Percentiles rank a stretch among this genome's conserved stretches.
Evolutionary conservation across 495 filamentous ascomycete species (phyloP).

Genomic region (Polyplosphaeria fusca): DNA sequence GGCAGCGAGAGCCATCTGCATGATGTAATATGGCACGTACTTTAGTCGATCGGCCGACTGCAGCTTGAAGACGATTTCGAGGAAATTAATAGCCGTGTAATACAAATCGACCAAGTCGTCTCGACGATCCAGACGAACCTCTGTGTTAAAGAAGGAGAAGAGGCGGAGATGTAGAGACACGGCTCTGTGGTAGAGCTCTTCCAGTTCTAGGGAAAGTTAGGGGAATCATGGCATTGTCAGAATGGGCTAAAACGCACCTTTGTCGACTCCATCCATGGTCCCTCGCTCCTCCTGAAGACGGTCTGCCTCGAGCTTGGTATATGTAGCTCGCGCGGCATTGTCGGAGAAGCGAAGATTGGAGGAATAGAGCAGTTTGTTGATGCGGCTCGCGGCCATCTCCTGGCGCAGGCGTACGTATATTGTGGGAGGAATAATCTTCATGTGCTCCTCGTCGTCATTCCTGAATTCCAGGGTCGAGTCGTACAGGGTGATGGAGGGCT

Average conservation of each 20-base stretch:
- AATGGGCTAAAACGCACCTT: constrained; percentile 7
- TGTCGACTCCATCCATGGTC: constrained; percentile 22
- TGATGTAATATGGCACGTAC: constrained; percentile 80
- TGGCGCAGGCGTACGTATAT: constrained; percentile 31
- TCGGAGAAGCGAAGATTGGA: constrained; percentile 11
- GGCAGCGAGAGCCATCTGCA: constrained; percentile 87
- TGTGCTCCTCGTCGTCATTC: constrained; percentile 29
- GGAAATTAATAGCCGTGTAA: constrained; percentile 68
- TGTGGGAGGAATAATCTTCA: constrained; percentile 19
- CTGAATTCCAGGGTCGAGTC: constrained; percentile 69
- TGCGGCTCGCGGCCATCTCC: constrained; percentile 33
- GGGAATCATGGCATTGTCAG: no score
- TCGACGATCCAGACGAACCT: constrained; percentile 63
- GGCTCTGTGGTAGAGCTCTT: constrained; percentile 67
- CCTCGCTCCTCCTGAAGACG: constrained; percentile 28
- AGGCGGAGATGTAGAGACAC: constrained; percentile 79
- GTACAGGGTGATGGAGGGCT: constrained; percentile 82
- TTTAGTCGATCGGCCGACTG: constrained; percentile 53
- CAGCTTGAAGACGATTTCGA: constrained; percentile 67
- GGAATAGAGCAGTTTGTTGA: constrained; percentile 31
- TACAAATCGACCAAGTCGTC: constrained; percentile 76
- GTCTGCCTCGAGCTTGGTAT: constrained; percentile 27
- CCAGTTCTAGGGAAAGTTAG: constrained; percentile 27
- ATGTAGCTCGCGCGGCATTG: constrained; percentile 8
- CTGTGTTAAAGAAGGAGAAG: constrained; percentile 84